Percentiles rank a stretch among this genome's conserved stretches.
Conservation (phyloP, 768 basidiomycete species). For the Terana coerulea region DNA sequence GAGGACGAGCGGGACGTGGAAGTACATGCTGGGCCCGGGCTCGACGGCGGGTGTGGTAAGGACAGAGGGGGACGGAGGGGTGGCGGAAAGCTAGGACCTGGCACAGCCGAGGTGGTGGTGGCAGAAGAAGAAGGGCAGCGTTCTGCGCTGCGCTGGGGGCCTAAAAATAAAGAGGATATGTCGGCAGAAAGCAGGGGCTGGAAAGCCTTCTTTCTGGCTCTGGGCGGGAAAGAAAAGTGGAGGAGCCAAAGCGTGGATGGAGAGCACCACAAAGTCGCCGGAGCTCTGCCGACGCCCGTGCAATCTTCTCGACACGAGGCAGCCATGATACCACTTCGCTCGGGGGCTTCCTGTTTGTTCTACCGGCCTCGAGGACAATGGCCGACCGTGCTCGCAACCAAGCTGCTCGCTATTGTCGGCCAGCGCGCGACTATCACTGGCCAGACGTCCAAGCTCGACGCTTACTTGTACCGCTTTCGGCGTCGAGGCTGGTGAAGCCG, state of each 20-base stretch:
- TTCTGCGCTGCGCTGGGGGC: constrained; percentile 9
- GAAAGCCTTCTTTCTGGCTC: background rate
- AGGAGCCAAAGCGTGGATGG: constrained; percentile 5
- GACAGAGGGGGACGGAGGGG: constrained; percentile 3
- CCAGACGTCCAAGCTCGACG: no score
- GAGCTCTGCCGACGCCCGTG: constrained; percentile 2
- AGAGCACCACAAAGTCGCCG: constrained; percentile 10
- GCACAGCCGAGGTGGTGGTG: constrained; percentile 14
- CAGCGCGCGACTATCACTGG: no score
- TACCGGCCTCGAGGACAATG: background rate
- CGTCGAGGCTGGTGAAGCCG: no score
- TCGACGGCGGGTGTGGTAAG: constrained; percentile 1
- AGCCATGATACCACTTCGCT: background rate
- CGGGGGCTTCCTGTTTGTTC: background rate
- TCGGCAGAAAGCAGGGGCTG: constrained; percentile 11
- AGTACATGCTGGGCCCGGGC: constrained; percentile 19
- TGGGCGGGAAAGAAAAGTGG: background rate
- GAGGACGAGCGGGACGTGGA: constrained; percentile 25
- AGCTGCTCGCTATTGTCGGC: no score
- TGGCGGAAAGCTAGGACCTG: constrained; percentile 6
- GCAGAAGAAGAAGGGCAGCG: constrained; percentile 9
- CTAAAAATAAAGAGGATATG: constrained; percentile 5
- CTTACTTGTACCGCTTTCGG: no score
- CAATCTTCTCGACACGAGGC: background rate
- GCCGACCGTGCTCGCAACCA: no score